A percentile compares a stretch with the other conserved stretches of the same genome.
phyloP scores from a whole-genome alignment of 768 basidiomycete species.

The Boletus rubropictus region DNA sequence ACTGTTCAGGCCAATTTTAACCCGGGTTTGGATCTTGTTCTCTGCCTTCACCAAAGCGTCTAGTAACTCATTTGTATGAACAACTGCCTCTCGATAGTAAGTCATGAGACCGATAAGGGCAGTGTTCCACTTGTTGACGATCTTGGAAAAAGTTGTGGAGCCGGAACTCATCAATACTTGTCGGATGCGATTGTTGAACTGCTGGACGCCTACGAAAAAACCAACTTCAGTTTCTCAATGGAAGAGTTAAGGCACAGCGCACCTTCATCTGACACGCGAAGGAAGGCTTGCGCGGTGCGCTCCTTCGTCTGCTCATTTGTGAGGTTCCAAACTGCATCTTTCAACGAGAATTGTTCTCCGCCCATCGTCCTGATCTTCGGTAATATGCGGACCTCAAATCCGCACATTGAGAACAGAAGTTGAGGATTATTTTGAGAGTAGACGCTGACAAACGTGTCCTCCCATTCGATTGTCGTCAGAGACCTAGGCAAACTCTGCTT shows the following conservation, averaged over 20 bases:
- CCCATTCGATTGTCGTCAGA: slow-evolving; percentile 98
- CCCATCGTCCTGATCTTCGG: slow-evolving; percentile 94
- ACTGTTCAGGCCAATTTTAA: slow-evolving; percentile 98
- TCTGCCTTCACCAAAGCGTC: slow-evolving; percentile 97
- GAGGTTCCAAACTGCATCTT: slow-evolving; percentile 94
- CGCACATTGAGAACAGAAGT: slow-evolving; percentile 95
- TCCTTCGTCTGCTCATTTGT: slow-evolving; percentile 98
- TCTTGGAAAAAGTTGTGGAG: slow-evolving; percentile 97
- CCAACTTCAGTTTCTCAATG: background rate
- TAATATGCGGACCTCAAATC: slow-evolving; percentile 97
- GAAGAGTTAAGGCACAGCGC: slow-evolving; percentile 2
- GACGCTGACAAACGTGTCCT: slow-evolving; percentile 94
- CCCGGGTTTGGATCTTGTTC: slow-evolving; percentile 99
- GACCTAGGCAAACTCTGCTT: slow-evolving; percentile 95
- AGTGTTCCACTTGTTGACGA: slow-evolving; percentile 98
- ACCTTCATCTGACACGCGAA: slow-evolving; percentile 96
- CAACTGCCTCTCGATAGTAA: slow-evolving; percentile 95
- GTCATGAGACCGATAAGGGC: slow-evolving; percentile 95
- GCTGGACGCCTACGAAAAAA: slow-evolving; percentile 63
- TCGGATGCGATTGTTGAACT: slow-evolving; percentile 96
- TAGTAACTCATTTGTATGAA: slow-evolving; percentile 93
- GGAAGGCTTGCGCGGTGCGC: slow-evolving; percentile 94
- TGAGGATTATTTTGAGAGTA: slow-evolving; percentile 98
- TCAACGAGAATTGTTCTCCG: slow-evolving; percentile 94
- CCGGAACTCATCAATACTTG: slow-evolving; percentile 98